These are phyloP conservation scores for Eucalyptus curtisii DNA, from an alignment of 345 rosid genomes.

Conservation along the genomic window DNA sequence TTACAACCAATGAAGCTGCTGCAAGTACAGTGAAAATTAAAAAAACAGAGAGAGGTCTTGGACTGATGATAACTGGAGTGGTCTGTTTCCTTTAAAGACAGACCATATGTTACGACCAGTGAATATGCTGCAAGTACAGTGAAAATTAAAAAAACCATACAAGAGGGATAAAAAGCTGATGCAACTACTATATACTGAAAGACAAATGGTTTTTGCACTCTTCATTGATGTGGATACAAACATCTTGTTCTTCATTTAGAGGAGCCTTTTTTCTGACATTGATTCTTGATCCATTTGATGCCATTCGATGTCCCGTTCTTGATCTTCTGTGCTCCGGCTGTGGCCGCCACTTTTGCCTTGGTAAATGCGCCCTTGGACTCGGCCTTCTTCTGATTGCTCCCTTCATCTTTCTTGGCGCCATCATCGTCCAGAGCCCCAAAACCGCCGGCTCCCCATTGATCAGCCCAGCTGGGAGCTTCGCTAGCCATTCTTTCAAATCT, in stretches of 20 bases:
- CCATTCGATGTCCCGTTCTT: conserved; percentile 21
- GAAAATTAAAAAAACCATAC: background rate
- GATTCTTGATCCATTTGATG: conserved; percentile 57
- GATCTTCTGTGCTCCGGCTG: conserved; percentile 19
- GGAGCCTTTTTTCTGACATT: conserved; percentile 27
- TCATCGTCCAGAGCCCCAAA: conserved; percentile 35
- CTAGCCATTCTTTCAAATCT: conserved; percentile 25
- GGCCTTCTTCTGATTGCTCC: conserved; percentile 18
- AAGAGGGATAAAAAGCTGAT: background rate
- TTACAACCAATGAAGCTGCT: background rate
- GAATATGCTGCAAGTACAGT: background rate
- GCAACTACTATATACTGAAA: background rate
- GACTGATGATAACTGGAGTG: background rate
- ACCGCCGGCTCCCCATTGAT: conserved; percentile 93
- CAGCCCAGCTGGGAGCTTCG: conserved; percentile 92
- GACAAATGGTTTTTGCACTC: background rate
- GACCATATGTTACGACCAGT: background rate
- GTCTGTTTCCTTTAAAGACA: background rate
- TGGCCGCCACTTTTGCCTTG: conserved; percentile 31
- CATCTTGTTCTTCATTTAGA: background rate
- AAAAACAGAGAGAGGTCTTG: background rate
- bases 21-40: background rate
- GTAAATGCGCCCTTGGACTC: conserved; percentile 27
- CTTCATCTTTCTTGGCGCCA: conserved; percentile 9
- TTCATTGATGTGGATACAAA: background rate